Conservation (phyloP, 352 stramenopile genomes). For the Poterioochromonas sp. region DNA sequence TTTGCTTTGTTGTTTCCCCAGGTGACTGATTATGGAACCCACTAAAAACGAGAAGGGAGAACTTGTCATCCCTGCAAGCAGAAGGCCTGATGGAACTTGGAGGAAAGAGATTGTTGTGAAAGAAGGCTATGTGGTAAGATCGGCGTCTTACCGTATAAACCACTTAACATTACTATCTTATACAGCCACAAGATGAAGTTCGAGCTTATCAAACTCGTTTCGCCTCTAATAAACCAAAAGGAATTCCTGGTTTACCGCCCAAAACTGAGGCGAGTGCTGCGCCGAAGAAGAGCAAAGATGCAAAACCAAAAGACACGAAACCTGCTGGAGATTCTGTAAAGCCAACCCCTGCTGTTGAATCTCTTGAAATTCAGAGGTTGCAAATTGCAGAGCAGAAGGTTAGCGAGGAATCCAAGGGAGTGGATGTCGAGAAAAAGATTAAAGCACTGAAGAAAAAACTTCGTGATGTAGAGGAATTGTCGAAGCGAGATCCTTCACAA, state of each 20-base stretch:
- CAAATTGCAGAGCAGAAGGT: background rate
- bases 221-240: background rate
- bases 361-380: background rate
- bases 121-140: constrained; percentile 9
- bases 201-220: background rate
- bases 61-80: background rate
- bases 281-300: background rate
- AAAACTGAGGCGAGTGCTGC: background rate
- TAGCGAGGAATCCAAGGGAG: background rate
- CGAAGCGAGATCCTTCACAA: background rate
- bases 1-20: too few species aligned
- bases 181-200: constrained; percentile 7
- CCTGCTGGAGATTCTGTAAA: background rate
- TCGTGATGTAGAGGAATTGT: background rate
- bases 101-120: background rate
- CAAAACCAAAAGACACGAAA: background rate
- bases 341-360: background rate
- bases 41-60: background rate
- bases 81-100: constrained; percentile 4
- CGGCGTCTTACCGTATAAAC: background rate
- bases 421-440: background rate
- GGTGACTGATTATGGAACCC: too few species aligned
- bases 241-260: background rate
- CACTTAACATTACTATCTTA: background rate
- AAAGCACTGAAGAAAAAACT: background rate